phyloP scores from a whole-genome alignment of 441 rosid species.

The Erysimum pusillum region DNA sequence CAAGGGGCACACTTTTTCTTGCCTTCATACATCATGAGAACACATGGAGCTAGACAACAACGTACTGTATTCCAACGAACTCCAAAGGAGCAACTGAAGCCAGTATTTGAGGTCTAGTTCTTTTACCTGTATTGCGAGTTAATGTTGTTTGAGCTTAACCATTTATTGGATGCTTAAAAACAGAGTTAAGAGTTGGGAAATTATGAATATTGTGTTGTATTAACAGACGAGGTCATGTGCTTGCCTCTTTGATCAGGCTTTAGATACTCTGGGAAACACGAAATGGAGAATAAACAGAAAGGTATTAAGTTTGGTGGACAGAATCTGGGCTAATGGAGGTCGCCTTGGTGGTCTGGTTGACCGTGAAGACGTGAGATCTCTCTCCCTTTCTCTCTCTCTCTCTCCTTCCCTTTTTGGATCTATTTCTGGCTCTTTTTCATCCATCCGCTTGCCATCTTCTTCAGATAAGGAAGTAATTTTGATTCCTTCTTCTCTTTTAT shows the following conservation, averaged over 20 bases:
- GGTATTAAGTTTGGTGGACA: slow-evolving; percentile 83
- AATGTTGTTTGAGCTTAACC: slow-evolving; percentile 27
- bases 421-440: slow-evolving; percentile 25
- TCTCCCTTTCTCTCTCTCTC: slow-evolving; percentile 17
- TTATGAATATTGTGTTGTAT: slow-evolving; percentile 30
- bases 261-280: slow-evolving; percentile 92
- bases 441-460: slow-evolving; percentile 11
- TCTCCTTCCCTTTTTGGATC: slow-evolving; percentile 7
- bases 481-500: background rate
- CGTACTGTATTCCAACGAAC: slow-evolving; percentile 73
- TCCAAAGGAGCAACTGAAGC: slow-evolving; percentile 66
- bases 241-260: slow-evolving; percentile 64
- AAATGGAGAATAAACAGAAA: slow-evolving; percentile 94
- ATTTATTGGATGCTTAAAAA: slow-evolving; percentile 25
- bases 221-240: slow-evolving; percentile 36
- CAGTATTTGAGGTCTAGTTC: slow-evolving; percentile 78
- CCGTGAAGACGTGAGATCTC: slow-evolving; percentile 84
- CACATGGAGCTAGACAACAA: slow-evolving; percentile 91
- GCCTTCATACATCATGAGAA: slow-evolving; percentile 93
- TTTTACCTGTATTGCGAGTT: slow-evolving; percentile 7
- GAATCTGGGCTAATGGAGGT: slow-evolving; percentile 97
- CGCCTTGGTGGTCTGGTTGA: slow-evolving; percentile 80
- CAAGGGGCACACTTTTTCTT: slow-evolving; percentile 86
- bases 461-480: slow-evolving; percentile 11
- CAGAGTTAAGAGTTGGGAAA: slow-evolving; percentile 2